These are phyloP conservation scores for Rhizophagus clarus DNA, from an alignment of 192 early-diverging fungal species.

Conservation along the genomic window DNA sequence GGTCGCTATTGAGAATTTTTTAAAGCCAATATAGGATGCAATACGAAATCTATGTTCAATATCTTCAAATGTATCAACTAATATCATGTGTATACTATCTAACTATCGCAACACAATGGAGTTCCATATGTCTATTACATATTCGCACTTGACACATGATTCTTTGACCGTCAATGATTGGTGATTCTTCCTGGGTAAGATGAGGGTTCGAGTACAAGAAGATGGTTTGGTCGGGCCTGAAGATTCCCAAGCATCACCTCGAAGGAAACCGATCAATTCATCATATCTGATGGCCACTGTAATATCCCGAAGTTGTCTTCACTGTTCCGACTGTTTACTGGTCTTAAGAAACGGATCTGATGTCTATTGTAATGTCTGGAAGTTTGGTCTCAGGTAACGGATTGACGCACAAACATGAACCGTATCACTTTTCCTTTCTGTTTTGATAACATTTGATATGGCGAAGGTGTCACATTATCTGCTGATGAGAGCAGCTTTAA, in stretches of 20 bases:
- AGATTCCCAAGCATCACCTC: conserved; percentile 5
- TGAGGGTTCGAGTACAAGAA: neutral
- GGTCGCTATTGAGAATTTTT: neutral
- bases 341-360: conserved; percentile 7
- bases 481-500: neutral
- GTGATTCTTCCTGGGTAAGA: too few species aligned
- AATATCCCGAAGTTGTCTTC: conserved; percentile 10
- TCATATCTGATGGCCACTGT: too few species aligned
- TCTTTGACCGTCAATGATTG: neutral
- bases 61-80: conserved; percentile 13
- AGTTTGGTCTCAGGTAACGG: neutral
- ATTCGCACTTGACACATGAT: neutral
- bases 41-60: conserved; percentile 8
- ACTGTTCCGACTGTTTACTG: neutral
- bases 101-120: too few species aligned
- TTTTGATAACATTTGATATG: neutral
- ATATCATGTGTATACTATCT: neutral
- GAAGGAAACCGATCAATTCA: conserved; percentile 18
- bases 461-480: conserved; percentile 10
- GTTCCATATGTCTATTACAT: neutral
- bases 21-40: conserved; percentile 8
- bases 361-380: neutral
- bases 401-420: conserved; percentile 18
- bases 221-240: neutral
- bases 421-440: conserved; percentile 4